Evolutionary conservation across 495 filamentous ascomycete genomes (phyloP).

Genomic region (Neurospora sp.): DNA sequence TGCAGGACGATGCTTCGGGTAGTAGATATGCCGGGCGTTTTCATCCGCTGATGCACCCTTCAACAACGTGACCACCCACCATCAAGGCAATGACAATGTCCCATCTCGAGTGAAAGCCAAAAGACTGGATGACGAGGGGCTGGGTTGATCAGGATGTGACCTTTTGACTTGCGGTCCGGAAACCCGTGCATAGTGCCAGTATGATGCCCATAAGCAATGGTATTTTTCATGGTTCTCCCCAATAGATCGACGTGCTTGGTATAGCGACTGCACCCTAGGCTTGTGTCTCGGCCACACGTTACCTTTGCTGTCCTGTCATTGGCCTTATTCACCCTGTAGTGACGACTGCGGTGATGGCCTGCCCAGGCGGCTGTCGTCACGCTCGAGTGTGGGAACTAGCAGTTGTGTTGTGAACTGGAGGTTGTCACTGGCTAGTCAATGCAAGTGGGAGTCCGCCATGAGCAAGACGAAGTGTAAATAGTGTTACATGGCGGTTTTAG

Average conservation of each 20-base stretch:
- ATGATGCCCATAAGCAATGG: neutral
- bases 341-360: neutral
- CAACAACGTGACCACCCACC: neutral
- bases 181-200: neutral
- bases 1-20: conserved; percentile 1
- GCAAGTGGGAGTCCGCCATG: neutral
- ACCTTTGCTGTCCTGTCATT: neutral
- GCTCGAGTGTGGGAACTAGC: neutral
- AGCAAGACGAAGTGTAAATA: neutral
- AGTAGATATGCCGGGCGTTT: conserved; percentile 9
- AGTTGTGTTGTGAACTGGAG: neutral
- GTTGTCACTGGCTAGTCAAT: neutral
- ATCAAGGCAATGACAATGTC: neutral
- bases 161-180: neutral
- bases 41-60: conserved; percentile 4
- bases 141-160: neutral
- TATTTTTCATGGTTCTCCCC: neutral
- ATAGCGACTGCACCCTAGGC: neutral
- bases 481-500: neutral
- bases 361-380: neutral
- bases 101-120: neutral
- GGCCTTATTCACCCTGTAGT: neutral
- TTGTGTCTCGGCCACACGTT: neutral
- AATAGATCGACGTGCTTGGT: neutral
- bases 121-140: neutral